phyloP scores from a whole-genome alignment of 352 stramenopile genomes.

The Phytophthora europaea region DNA sequence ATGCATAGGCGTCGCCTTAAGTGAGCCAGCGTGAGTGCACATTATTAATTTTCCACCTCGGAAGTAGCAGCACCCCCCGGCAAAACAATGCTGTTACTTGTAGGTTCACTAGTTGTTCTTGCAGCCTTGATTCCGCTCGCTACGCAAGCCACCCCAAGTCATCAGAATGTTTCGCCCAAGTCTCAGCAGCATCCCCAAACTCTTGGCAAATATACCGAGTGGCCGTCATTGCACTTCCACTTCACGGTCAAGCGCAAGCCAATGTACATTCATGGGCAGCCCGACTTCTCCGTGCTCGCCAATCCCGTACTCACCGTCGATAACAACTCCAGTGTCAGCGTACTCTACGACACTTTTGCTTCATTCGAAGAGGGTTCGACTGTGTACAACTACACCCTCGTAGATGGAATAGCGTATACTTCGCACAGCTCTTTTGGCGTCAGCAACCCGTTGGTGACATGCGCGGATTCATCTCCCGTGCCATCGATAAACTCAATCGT shows the following conservation, averaged over 20 bases:
- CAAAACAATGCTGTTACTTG: background rate
- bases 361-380: conserved; percentile 18
- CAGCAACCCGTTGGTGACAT: conserved; percentile 1
- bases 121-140: background rate
- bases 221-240: background rate
- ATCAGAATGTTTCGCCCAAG: background rate
- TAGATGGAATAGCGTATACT: conserved; percentile 29
- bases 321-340: background rate
- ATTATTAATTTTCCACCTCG: background rate
- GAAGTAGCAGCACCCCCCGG: background rate
- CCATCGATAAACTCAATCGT: conserved; percentile 23
- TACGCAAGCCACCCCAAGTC: background rate
- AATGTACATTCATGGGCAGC: background rate
- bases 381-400: conserved; percentile 34
- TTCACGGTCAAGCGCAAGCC: conserved; percentile 1
- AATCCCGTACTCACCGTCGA: conserved; percentile 27
- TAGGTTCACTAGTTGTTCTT: background rate
- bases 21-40: background rate
- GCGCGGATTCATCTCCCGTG: conserved; percentile 1
- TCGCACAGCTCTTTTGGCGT: background rate
- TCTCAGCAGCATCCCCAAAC: background rate
- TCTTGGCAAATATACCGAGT: background rate
- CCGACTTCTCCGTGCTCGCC: conserved; percentile 5
- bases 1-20: background rate
- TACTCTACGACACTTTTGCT: conserved; percentile 40